These are phyloP conservation scores for Coemansia sp. DNA, from an alignment of 192 early-diverging fungal species.

Conservation along the genomic window DNA sequence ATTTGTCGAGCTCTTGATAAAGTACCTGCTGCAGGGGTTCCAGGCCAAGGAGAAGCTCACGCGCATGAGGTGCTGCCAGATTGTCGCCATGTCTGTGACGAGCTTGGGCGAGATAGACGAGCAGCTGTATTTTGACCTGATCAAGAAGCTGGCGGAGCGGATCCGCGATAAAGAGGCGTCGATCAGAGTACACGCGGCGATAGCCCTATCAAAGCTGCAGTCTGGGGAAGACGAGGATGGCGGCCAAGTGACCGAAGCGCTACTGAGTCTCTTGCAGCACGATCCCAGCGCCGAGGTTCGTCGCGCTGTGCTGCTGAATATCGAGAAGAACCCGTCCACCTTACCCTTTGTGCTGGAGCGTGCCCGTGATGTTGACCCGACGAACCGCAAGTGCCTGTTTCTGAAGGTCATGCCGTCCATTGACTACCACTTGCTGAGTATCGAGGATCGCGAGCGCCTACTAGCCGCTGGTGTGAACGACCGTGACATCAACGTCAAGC, in stretches of 20 bases:
- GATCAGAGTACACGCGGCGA: constrained; percentile 76
- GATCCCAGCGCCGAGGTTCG: constrained; percentile 84
- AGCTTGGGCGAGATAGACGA: constrained; percentile 77
- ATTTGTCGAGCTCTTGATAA: constrained; percentile 71
- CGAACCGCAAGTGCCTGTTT: constrained; percentile 71
- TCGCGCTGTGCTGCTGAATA: constrained; percentile 73
- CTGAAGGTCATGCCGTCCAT: constrained; percentile 68
- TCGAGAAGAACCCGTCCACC: constrained; percentile 62
- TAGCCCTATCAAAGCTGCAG: constrained; percentile 74
- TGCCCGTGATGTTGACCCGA: constrained; percentile 72
- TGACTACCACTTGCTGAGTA: constrained; percentile 67
- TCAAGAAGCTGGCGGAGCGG: constrained; percentile 65
- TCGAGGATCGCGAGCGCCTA: constrained; percentile 68
- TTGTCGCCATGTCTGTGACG: constrained; percentile 71
- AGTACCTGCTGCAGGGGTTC: constrained; percentile 70
- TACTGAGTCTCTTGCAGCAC: constrained; percentile 65
- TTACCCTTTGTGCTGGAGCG: constrained; percentile 71
- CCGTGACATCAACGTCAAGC: constrained; percentile 73
- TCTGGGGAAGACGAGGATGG: constrained; percentile 62
- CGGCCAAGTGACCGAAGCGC: constrained; percentile 59
- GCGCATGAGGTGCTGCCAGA: constrained; percentile 72
- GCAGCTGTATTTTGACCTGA: constrained; percentile 69
- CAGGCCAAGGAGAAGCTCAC: constrained; percentile 78
- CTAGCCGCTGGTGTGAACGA: constrained; percentile 78
- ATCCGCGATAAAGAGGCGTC: constrained; percentile 77